Percentiles rank a stretch among this genome's conserved stretches.
phyloP scores from a whole-genome alignment of 352 stramenopile genomes.

The Globisporangium cylindrosporum region DNA sequence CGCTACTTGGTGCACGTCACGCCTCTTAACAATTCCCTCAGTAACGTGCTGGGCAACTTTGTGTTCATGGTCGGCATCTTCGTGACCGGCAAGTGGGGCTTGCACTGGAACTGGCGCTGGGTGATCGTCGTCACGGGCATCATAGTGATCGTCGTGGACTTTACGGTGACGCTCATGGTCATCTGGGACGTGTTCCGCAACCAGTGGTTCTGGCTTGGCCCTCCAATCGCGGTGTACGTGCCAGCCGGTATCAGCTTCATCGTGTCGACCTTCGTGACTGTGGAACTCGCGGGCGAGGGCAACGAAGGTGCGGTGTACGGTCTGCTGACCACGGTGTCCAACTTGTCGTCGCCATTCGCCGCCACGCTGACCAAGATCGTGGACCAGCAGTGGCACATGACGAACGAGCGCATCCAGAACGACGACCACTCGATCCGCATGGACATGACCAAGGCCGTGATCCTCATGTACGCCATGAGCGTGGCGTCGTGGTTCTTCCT shows the following conservation, averaged over 20 bases:
- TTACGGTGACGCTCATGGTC: not conserved
- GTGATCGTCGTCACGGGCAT: not conserved
- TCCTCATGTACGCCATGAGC: not conserved
- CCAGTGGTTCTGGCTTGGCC: not conserved
- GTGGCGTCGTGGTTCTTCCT: not conserved
- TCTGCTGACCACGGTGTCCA: not conserved
- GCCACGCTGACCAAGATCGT: not conserved
- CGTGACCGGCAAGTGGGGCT: conserved; percentile 2
- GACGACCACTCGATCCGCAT: not conserved
- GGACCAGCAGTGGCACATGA: not conserved
- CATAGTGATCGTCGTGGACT: not conserved
- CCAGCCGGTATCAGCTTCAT: not conserved
- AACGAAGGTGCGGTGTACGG: conserved; percentile 1
- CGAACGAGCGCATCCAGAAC: not conserved
- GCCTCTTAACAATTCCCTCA: not conserved
- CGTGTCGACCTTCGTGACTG: not conserved
- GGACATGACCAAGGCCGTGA: not conserved
- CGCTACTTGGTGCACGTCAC: not conserved
- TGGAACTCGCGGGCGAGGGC: not conserved
- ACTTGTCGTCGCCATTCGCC: not conserved
- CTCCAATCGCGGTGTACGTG: not conserved
- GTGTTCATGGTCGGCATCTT: not conserved
- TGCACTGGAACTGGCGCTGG: not conserved
- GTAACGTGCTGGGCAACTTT: not conserved
- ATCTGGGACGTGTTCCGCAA: not conserved